Conservation (phyloP, 805 yeast species). For the Metahyphopichia silvanorum region DNA sequence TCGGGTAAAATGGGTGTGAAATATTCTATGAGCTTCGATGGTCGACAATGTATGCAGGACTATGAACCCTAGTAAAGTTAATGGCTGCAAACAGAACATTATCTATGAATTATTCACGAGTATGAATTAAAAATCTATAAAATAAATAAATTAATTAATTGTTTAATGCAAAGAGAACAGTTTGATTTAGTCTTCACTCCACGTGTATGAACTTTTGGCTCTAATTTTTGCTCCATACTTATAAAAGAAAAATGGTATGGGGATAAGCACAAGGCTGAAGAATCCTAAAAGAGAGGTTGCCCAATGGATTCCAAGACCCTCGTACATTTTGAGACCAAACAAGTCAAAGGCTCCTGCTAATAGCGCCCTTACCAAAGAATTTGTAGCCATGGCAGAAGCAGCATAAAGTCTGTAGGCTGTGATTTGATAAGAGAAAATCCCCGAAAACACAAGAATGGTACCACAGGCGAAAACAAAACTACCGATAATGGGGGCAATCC, state of each 20-base stretch:
- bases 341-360: constrained; percentile 58
- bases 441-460: constrained; percentile 50
- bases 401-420: constrained; percentile 54
- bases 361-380: constrained; percentile 51
- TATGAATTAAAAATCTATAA: neutral
- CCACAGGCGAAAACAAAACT: constrained; percentile 39
- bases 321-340: constrained; percentile 49
- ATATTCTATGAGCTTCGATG: too few relatives aligned
- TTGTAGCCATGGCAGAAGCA: constrained; percentile 61
- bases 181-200: constrained; percentile 10
- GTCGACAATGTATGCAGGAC: too few relatives aligned
- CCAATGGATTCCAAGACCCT: constrained; percentile 48
- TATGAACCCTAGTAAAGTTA: neutral
- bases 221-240: constrained; percentile 42
- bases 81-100: neutral
- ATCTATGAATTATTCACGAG: neutral
- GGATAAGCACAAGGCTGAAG: constrained; percentile 47
- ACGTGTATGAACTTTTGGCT: constrained; percentile 21
- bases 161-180: constrained; percentile 4
- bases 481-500: constrained; percentile 55
- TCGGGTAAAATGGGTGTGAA: too few relatives aligned
- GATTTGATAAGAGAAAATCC: constrained; percentile 53
- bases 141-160: neutral
- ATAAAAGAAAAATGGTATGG: constrained; percentile 56
- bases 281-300: constrained; percentile 53